phyloP scores from a whole-genome alignment of 164 flowering plant genomes.

The Echeveria elegans region DNA sequence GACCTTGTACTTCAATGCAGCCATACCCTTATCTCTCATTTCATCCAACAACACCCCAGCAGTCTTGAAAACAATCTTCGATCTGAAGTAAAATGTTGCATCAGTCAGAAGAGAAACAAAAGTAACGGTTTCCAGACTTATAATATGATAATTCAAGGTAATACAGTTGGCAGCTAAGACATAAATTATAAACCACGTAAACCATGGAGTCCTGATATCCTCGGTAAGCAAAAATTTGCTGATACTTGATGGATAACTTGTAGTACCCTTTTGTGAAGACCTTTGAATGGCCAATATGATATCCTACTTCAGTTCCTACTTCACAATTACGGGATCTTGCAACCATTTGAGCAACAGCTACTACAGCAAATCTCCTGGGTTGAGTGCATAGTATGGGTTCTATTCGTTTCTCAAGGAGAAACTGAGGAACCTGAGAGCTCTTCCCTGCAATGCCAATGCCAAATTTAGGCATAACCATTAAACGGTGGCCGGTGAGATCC shows the following conservation, averaged over 20 bases:
- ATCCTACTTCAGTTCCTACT: constrained; percentile 90
- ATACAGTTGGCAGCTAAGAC: no score
- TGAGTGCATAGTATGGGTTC: constrained; percentile 87
- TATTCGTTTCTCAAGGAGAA: constrained; percentile 60
- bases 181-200: no score
- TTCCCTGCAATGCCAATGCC: constrained; percentile 51
- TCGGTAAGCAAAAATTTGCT: no score
- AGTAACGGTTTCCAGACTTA: no score
- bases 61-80: constrained; percentile 84
- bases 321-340: constrained; percentile 73
- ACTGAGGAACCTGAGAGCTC: constrained; percentile 96
- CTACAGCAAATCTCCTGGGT: constrained; percentile 97
- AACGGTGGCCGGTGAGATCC: no score
- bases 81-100: no score
- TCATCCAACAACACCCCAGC: constrained; percentile 98
- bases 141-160: no score
- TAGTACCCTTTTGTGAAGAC: constrained; percentile 53
- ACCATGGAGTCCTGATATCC: no score
- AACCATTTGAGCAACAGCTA: constrained; percentile 93
- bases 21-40: constrained; percentile 77
- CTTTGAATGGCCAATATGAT: constrained; percentile 88
- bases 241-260: no score
- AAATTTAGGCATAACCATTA: no score
- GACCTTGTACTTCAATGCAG: constrained; percentile 79
- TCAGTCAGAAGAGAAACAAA: no score